These are phyloP conservation scores for Volvox carteri DNA, from an alignment of 163 green algal genomes.

Conservation along the genomic window DNA sequence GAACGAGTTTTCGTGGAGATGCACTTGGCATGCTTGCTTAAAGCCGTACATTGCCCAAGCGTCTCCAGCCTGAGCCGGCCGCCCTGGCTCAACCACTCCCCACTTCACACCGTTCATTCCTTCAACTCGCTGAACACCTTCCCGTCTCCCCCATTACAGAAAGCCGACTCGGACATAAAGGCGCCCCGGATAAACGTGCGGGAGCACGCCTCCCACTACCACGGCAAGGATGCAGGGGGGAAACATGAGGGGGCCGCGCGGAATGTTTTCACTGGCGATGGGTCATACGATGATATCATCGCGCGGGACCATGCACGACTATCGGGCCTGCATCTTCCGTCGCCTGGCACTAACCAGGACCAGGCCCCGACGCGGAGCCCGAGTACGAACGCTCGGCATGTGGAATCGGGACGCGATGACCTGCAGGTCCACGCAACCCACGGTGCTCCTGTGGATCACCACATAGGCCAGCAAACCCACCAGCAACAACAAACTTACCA, in stretches of 20 bases:
- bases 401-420: background rate
- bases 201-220: background rate
- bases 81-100: too few relatives aligned
- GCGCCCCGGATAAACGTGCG: background rate
- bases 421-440: background rate
- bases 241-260: background rate
- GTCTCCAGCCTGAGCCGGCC: background rate
- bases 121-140: too few relatives aligned
- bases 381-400: background rate
- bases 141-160: background rate
- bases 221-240: background rate
- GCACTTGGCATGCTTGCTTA: too few relatives aligned
- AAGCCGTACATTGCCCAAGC: too few relatives aligned
- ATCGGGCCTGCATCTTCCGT: background rate
- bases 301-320: background rate
- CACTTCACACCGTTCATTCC: too few relatives aligned
- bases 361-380: background rate
- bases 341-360: background rate
- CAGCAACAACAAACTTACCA: constrained; percentile 4
- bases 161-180: background rate
- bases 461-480: background rate
- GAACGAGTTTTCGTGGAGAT: too few relatives aligned
- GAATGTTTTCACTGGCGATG: background rate
- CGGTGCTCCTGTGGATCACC: background rate
- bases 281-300: constrained; percentile 1